Evolutionary conservation across 805 yeast genomes (phyloP).

Genomic region (Metschnikowia dekortorum): DNA sequence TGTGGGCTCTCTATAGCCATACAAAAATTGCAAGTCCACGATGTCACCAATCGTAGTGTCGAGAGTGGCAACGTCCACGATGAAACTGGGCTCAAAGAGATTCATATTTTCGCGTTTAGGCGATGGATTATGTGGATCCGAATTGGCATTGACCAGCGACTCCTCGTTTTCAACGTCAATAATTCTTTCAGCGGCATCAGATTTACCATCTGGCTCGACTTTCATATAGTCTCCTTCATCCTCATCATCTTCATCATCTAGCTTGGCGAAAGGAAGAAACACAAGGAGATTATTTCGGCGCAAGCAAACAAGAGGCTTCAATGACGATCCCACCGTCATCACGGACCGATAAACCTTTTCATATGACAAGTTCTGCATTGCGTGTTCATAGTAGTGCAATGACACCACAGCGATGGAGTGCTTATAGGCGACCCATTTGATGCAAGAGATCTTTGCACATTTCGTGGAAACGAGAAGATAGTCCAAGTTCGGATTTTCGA

Average conservation of each 20-base stretch:
- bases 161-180: not conserved
- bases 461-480: conserved; percentile 63
- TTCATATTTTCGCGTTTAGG: conserved; percentile 2
- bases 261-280: conserved; percentile 58
- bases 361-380: conserved; percentile 47
- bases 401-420: conserved; percentile 66
- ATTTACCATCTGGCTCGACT: conserved; percentile 4
- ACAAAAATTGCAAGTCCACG: conserved; percentile 65
- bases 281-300: conserved; percentile 67
- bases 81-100: conserved; percentile 51
- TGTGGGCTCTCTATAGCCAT: conserved; percentile 80
- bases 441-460: conserved; percentile 70
- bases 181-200: not conserved
- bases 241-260: conserved; percentile 37
- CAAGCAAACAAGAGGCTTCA: conserved; percentile 48
- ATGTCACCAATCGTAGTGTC: conserved; percentile 58
- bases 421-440: conserved; percentile 61
- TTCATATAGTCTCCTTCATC: conserved; percentile 32
- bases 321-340: conserved; percentile 58
- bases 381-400: conserved; percentile 80
- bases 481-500: conserved; percentile 48
- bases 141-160: not conserved
- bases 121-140: not conserved
- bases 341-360: conserved; percentile 40
- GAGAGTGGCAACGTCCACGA: conserved; percentile 54